Evolutionary conservation across 2,329 filamentous ascomycete species (phyloP).

Genomic region (Penicillium sp.): DNA sequence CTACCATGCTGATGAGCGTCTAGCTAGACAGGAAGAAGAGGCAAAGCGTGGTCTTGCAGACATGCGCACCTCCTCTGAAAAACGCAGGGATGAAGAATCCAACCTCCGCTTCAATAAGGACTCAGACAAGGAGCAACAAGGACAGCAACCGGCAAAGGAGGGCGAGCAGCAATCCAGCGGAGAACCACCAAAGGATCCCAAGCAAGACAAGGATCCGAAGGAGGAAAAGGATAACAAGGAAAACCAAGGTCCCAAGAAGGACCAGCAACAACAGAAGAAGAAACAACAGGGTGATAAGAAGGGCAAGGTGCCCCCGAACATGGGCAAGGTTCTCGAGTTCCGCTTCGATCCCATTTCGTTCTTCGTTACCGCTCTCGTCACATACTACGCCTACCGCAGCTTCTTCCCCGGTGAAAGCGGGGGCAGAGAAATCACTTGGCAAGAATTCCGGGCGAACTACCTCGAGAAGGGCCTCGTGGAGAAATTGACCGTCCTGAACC

Average conservation of each 20-base stretch:
- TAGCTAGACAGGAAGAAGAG: constrained; percentile 27
- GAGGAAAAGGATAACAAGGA: constrained; percentile 4
- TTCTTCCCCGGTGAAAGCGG: constrained; percentile 64
- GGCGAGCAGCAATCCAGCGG: constrained; percentile 22
- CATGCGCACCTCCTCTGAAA: not conserved
- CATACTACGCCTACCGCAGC: constrained; percentile 62
- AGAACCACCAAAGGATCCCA: constrained; percentile 5
- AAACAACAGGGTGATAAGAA: constrained; percentile 28
- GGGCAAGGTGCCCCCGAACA: constrained; percentile 28
- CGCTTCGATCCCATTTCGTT: constrained; percentile 55
- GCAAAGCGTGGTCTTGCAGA: not conserved
- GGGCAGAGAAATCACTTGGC: constrained; percentile 87
- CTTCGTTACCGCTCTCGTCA: constrained; percentile 57
- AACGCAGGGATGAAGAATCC: not conserved
- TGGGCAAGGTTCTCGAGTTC: constrained; percentile 44
- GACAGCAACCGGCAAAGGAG: constrained; percentile 19
- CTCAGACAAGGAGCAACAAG: constrained; percentile 29
- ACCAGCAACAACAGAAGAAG: constrained; percentile 21
- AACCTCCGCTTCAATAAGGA: not conserved
- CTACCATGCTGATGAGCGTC: not conserved
- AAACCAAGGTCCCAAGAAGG: constrained; percentile 13
- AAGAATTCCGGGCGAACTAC: constrained; percentile 91
- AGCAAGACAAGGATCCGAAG: constrained; percentile 2
- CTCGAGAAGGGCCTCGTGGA: constrained; percentile 94
- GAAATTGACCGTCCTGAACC: constrained; percentile 79